Evolutionary conservation across 2,329 filamentous ascomycete genomes (phyloP).

Genomic region (Cladosporium velox): DNA sequence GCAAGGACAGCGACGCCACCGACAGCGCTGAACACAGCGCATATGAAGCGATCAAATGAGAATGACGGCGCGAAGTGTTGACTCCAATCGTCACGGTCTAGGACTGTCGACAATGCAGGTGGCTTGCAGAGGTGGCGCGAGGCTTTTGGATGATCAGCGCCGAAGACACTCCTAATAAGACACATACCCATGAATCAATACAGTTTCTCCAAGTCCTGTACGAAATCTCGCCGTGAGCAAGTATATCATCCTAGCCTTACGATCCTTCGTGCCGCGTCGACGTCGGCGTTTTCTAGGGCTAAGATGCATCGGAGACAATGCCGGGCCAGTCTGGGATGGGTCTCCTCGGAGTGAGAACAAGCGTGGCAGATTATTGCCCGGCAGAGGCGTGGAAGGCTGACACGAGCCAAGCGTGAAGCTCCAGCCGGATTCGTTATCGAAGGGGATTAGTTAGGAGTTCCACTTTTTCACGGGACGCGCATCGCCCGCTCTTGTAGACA

Average conservation of each 20-base stretch:
- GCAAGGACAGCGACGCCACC: neutral
- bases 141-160: neutral
- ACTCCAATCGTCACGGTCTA: neutral
- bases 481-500: neutral
- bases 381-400: neutral
- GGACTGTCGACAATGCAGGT: neutral
- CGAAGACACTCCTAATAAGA: conserved; percentile 2
- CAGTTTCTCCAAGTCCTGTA: neutral
- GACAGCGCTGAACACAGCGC: neutral
- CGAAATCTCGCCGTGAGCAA: neutral
- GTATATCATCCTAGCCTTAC: neutral
- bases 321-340: neutral
- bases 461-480: conserved; percentile 2
- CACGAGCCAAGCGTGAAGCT: conserved; percentile 7
- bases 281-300: neutral
- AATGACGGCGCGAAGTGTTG: neutral
- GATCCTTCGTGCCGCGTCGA: conserved; percentile 5
- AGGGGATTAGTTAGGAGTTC: neutral
- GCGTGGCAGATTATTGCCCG: neutral
- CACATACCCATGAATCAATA: neutral
- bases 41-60: neutral
- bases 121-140: neutral
- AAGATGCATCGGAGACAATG: neutral
- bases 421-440: neutral
- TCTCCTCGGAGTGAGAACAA: conserved; percentile 5